These are phyloP conservation scores for Acarospora socialis DNA, from an alignment of 2,329 filamentous ascomycete genomes.

Conservation along the genomic window DNA sequence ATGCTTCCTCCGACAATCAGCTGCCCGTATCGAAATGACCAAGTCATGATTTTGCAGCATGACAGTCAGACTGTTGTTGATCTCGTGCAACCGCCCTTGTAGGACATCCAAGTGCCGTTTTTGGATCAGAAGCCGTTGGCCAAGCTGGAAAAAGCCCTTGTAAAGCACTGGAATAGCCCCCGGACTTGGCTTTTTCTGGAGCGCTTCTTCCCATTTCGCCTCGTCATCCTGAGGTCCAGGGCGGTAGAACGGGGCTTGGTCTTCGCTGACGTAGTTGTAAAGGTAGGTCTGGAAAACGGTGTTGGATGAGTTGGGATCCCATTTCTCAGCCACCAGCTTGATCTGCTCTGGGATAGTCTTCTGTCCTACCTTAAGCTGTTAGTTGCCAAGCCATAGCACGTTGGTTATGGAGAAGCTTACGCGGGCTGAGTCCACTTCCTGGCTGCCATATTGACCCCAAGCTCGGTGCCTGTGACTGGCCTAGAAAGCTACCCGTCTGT, in stretches of 20 bases:
- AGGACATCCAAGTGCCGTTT: slow-evolving; percentile 42
- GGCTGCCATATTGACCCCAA: background rate
- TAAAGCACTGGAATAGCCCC: slow-evolving; percentile 46
- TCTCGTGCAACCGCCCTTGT: slow-evolving; percentile 47
- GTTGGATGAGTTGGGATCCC: slow-evolving; percentile 41
- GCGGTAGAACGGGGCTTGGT: slow-evolving; percentile 46
- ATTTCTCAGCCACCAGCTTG: slow-evolving; percentile 45
- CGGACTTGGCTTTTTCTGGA: slow-evolving; percentile 42
- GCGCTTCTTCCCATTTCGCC: slow-evolving; percentile 49
- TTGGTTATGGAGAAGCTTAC: background rate
- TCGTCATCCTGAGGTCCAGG: slow-evolving; percentile 44
- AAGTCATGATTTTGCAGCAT: slow-evolving; percentile 48
- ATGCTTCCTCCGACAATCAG: slow-evolving; percentile 45
- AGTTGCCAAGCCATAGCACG: slow-evolving; percentile 8
- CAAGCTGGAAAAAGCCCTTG: slow-evolving; percentile 45
- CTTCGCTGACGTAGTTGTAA: slow-evolving; percentile 47
- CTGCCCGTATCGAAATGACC: slow-evolving; percentile 42
- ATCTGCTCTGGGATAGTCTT: slow-evolving; percentile 49
- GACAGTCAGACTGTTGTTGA: slow-evolving; percentile 46
- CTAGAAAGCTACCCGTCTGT: slow-evolving; percentile 5
- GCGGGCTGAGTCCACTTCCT: background rate
- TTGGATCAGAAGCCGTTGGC: slow-evolving; percentile 43
- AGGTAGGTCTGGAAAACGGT: slow-evolving; percentile 46
- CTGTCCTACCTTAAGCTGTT: slow-evolving; percentile 30
- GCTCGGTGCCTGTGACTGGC: slow-evolving; percentile 6